These are phyloP conservation scores for Hypocreales sp. DNA, from an alignment of 2,329 filamentous ascomycete species.

Conservation along the genomic window DNA sequence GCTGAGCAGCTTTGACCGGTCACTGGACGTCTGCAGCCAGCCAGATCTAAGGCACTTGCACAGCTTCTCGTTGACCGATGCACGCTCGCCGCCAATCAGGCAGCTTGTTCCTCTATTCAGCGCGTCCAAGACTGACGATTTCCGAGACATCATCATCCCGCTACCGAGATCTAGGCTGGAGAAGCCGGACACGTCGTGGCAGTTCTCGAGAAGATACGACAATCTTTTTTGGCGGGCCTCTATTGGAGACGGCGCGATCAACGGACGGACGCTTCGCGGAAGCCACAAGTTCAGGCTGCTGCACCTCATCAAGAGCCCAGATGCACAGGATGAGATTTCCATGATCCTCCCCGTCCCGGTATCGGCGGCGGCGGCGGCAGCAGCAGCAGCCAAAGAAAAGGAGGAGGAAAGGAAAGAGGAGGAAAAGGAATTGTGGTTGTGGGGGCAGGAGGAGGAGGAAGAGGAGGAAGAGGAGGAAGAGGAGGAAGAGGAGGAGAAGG, in stretches of 20 bases:
- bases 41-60: constrained; percentile 62
- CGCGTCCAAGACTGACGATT: constrained; percentile 54
- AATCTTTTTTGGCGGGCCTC: constrained; percentile 62
- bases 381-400: no score
- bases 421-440: no score
- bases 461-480: no score
- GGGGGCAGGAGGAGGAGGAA: no score
- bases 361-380: no score
- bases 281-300: constrained; percentile 56
- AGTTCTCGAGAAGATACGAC: constrained; percentile 47
- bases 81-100: constrained; percentile 44
- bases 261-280: constrained; percentile 43
- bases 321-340: constrained; percentile 28
- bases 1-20: constrained; percentile 46
- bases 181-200: constrained; percentile 23
- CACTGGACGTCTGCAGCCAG: constrained; percentile 58
- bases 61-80: constrained; percentile 53
- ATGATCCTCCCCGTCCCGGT: constrained; percentile 45
- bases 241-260: constrained; percentile 37
- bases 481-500: no score
- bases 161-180: constrained; percentile 26
- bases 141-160: constrained; percentile 65
- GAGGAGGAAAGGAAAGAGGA: no score
- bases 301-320: constrained; percentile 49
- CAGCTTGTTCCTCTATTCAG: constrained; percentile 63